Evolutionary conservation across 2,329 filamentous ascomycete genomes (phyloP).

Genomic region (Hypocrella siamensis): DNA sequence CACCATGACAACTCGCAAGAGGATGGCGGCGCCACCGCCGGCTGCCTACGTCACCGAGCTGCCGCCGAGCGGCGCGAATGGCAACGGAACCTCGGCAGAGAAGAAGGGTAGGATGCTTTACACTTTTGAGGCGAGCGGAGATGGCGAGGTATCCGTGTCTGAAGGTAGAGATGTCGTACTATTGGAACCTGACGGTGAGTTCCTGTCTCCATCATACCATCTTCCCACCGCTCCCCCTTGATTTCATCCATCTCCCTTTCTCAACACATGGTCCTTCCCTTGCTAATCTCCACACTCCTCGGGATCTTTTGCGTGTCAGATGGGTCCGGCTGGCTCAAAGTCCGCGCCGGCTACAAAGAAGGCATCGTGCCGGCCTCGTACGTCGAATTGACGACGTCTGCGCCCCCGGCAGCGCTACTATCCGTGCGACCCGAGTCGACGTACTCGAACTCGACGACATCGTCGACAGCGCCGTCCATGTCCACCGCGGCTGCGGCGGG

Average conservation of each 20-base stretch:
- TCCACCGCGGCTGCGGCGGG: conserved; percentile 15
- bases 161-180: conserved; percentile 68
- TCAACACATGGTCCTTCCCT: background rate
- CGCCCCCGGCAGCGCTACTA: conserved; percentile 26
- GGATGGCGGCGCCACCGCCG: conserved; percentile 80
- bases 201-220: background rate
- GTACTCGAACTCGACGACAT: conserved; percentile 53
- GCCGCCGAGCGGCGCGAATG: conserved; percentile 35
- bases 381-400: conserved; percentile 47
- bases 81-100: conserved; percentile 18
- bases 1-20: conserved; percentile 30
- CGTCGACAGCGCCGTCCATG: conserved; percentile 16
- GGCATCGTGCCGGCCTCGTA: conserved; percentile 83
- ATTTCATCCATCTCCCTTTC: background rate
- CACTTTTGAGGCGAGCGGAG: conserved; percentile 61
- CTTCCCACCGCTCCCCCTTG: background rate
- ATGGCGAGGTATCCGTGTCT: conserved; percentile 65
- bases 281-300: background rate
- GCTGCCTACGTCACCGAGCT: conserved; percentile 59
- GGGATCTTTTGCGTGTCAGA: conserved; percentile 34
- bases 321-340: conserved; percentile 80
- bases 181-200: conserved; percentile 76
- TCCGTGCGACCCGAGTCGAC: conserved; percentile 53
- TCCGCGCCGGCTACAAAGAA: conserved; percentile 58
- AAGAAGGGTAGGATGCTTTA: conserved; percentile 83